A percentile compares a stretch with the other conserved stretches of the same genome.
phyloP scores from a whole-genome alignment of 345 rosid genomes.

The Geranium brycei region DNA sequence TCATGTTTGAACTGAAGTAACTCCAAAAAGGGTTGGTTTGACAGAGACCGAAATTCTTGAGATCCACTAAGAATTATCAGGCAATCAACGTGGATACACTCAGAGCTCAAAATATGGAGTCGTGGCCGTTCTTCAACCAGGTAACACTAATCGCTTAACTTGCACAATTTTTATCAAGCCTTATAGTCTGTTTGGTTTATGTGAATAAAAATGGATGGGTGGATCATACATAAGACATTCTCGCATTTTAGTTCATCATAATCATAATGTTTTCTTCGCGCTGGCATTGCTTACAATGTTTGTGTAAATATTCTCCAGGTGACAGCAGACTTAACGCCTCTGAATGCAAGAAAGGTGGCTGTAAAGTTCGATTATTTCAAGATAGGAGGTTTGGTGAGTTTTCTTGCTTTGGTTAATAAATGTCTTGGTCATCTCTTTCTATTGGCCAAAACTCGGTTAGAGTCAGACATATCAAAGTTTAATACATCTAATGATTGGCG shows the following conservation, averaged over 20 bases:
- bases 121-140: conserved; percentile 85
- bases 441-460: neutral
- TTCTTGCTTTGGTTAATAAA: neutral
- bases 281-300: neutral
- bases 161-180: neutral
- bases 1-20: conserved; percentile 4
- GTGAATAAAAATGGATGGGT: no score
- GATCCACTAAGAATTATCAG: conserved; percentile 69
- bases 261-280: neutral
- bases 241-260: neutral
- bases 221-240: neutral
- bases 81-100: conserved; percentile 72
- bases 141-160: conserved; percentile 17
- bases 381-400: conserved; percentile 62
- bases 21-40: conserved; percentile 6
- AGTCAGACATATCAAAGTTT: no score
- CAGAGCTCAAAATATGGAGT: conserved; percentile 81
- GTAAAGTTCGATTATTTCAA: conserved; percentile 71
- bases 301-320: conserved; percentile 30
- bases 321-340: conserved; percentile 73
- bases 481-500: no score
- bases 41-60: conserved; percentile 77
- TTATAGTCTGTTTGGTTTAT: neutral
- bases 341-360: conserved; percentile 64
- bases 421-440: neutral